Evolutionary conservation across 805 yeast genomes (phyloP), one percentile per base, ranked within the genome.

Genomic region (Kodamaea jinghongensis): DNA sequence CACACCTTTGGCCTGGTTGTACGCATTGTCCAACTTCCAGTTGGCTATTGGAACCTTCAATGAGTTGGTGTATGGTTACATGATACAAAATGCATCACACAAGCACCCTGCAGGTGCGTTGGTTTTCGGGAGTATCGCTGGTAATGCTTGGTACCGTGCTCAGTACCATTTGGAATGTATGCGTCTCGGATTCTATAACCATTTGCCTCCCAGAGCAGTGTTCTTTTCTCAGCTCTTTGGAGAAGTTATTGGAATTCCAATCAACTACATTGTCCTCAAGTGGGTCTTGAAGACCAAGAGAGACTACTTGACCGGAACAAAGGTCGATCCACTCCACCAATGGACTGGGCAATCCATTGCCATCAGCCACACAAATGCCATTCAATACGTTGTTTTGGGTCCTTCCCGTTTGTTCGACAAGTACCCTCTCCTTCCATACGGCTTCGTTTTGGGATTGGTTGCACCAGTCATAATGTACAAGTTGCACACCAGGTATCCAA

Each of bases 141-240:
- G 79, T 1, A 71, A 75, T 49, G 75, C 77, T 2, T 57, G 57
- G 57, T 57, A 56, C 38, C 48, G 78, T 25, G 76, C 78, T 0
- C 78, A 74, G 46, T 71, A 53, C 41, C 56, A 55, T 42, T 45
- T 58, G 42, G 38, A 50, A 36, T 52, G 55, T 50, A 68, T 71
- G 60, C 71, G 75, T 46, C 56, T 76, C 4, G 82, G 80, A 1
- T 73, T 74, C 46, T 77, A 77, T 56, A 75, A 71, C 54, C 71
- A 71, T 45, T 50, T 77, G 11, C 79, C 81, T 0, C 82, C 82
- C 1, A 64, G 58, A 26, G 54, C 63, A 2, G 73, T 76, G 6
- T 77, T 78, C 44, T 58, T 72, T 30, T 73, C 77, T 0, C 81
- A 77, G 48, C 46, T 76, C 3, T 64, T 70, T 47, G 81, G 81